Evolutionary conservation across 805 yeast genomes (phyloP).

Genomic region (Candida gorgasii): DNA sequence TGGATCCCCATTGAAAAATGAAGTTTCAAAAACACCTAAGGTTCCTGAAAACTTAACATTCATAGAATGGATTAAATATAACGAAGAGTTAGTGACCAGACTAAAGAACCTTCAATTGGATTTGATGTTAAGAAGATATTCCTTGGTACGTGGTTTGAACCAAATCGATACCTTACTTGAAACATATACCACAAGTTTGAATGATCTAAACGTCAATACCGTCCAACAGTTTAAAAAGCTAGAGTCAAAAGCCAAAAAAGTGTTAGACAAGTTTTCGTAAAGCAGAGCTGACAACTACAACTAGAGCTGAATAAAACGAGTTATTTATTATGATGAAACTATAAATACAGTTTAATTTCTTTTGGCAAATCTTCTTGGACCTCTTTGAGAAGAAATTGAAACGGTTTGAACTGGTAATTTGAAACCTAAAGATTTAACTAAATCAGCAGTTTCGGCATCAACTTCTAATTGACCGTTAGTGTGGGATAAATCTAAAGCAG

Average conservation of each 20-base stretch:
- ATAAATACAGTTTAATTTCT: constrained; percentile 51
- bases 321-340: constrained; percentile 7
- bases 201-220: not conserved
- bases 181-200: not conserved
- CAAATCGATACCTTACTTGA: not conserved
- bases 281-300: constrained; percentile 1
- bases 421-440: constrained; percentile 93
- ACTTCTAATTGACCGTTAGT: constrained; percentile 95
- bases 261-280: constrained; percentile 1
- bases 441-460: constrained; percentile 94
- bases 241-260: constrained; percentile 2
- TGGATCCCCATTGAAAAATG: constrained; percentile 15
- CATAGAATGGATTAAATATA: constrained; percentile 6
- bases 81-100: constrained; percentile 1
- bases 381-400: constrained; percentile 86
- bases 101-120: not conserved
- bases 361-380: constrained; percentile 88
- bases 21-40: constrained; percentile 1
- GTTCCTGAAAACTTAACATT: constrained; percentile 3
- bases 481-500: constrained; percentile 98
- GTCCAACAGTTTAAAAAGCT: constrained; percentile 1
- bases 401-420: constrained; percentile 80
- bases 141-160: not conserved
- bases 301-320: constrained; percentile 3
- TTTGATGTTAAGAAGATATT: constrained; percentile 7